Conservation (phyloP, 768 basidiomycete species). For the Suillus cothurnatus region DNA sequence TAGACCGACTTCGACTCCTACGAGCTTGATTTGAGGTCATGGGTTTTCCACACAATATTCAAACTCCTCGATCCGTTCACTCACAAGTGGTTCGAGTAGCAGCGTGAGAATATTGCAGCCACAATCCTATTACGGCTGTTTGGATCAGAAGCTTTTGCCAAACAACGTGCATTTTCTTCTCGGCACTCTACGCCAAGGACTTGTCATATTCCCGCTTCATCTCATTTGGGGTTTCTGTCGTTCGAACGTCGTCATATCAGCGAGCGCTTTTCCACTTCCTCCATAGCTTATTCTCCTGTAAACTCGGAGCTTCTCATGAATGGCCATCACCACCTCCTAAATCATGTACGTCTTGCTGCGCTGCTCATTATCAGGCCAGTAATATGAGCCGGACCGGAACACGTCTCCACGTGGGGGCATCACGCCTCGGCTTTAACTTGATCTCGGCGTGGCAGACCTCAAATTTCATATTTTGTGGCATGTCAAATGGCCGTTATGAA, state of each 20-base stretch:
- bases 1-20: constrained; percentile 23
- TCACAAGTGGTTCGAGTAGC: not conserved
- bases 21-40: constrained; percentile 28
- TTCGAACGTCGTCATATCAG: not conserved
- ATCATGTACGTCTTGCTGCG: not conserved
- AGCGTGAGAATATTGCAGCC: not conserved
- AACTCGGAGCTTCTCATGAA: not conserved
- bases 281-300: not conserved
- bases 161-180: constrained; percentile 20
- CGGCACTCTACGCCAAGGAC: not conserved
- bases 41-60: not conserved
- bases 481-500: constrained; percentile 2
- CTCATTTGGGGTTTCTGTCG: not conserved
- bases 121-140: constrained; percentile 22
- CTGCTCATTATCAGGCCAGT: not conserved
- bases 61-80: not conserved
- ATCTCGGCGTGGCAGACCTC: not conserved
- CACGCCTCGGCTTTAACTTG: not conserved
- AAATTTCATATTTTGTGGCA: not conserved
- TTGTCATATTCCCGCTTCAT: constrained; percentile 1
- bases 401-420: not conserved
- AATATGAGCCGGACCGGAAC: not conserved
- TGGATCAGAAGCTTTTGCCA: constrained; percentile 29
- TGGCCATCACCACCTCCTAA: not conserved
- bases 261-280: not conserved